Evolutionary conservation across 1,284 basidiomycete species (phyloP).

Genomic region (Gomphus bonarii): DNA sequence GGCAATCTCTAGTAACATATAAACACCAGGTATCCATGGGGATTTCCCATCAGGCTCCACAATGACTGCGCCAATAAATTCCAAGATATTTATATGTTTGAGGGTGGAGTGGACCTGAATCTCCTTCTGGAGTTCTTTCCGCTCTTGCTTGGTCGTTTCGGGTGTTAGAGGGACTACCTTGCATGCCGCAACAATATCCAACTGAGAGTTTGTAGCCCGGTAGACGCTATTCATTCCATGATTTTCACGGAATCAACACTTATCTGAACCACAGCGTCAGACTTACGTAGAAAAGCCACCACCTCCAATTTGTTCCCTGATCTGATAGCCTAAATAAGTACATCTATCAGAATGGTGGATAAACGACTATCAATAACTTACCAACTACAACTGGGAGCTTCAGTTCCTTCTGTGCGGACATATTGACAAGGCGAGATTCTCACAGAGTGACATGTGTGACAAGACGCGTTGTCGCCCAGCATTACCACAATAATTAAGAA

Average conservation of each 20-base stretch:
- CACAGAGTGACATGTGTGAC: neutral
- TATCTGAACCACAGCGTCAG: neutral
- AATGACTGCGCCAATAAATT: slow-evolving; percentile 71
- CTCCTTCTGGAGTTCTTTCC: slow-evolving; percentile 86
- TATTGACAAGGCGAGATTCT: neutral
- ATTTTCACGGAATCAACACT: neutral
- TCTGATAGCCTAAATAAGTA: slow-evolving; percentile 46
- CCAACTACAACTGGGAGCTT: neutral
- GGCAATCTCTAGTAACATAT: slow-evolving; percentile 90
- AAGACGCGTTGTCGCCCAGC: neutral
- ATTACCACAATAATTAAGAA: too few relatives aligned
- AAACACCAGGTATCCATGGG: slow-evolving; percentile 68
- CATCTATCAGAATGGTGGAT: neutral
- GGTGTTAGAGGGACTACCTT: slow-evolving; percentile 65
- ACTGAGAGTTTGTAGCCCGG: slow-evolving; percentile 62
- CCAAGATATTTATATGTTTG: slow-evolving; percentile 77
- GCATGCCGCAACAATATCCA: slow-evolving; percentile 69
- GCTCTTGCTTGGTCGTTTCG: slow-evolving; percentile 48
- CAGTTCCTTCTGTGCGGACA: neutral
- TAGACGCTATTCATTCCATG: slow-evolving; percentile 50
- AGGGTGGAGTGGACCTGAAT: slow-evolving; percentile 83
- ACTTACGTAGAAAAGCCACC: slow-evolving; percentile 76
- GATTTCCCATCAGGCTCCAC: slow-evolving; percentile 57
- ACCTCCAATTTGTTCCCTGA: slow-evolving; percentile 70
- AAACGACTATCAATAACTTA: neutral